Percentiles rank a stretch among this genome's conserved stretches.
phyloP scores from a whole-genome alignment of 2,329 filamentous ascomycete genomes.

The Drechslerella coelobrocha region DNA sequence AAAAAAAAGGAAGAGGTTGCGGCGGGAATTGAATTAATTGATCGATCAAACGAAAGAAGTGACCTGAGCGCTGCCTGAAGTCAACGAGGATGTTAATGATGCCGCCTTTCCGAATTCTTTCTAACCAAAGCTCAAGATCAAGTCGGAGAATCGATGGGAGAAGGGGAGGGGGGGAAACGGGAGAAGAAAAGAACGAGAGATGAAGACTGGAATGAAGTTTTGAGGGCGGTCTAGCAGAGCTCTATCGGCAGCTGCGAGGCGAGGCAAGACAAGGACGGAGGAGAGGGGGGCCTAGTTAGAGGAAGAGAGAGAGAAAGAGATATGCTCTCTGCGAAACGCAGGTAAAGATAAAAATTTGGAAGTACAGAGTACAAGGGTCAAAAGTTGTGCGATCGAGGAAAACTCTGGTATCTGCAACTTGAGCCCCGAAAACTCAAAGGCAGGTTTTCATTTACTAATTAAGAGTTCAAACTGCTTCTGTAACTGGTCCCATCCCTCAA shows the following conservation, averaged over 20 bases:
- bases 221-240: conserved; percentile 35
- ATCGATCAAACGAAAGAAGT: conserved; percentile 41
- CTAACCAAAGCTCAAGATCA: conserved; percentile 16
- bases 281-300: conserved; percentile 17
- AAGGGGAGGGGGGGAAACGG: conserved; percentile 21
- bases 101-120: conserved; percentile 12
- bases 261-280: conserved; percentile 28
- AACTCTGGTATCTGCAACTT: conserved; percentile 48
- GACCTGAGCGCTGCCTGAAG: conserved; percentile 29
- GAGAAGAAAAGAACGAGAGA: conserved; percentile 28
- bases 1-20: conserved; percentile 14
- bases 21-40: conserved; percentile 42
- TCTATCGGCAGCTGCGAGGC: conserved; percentile 27
- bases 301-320: conserved; percentile 11
- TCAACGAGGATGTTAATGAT: conserved; percentile 23
- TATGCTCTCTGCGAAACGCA: conserved; percentile 1
- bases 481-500: conserved; percentile 49
- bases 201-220: conserved; percentile 46
- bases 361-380: conserved; percentile 46
- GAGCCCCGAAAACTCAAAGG: conserved; percentile 26
- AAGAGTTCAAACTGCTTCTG: conserved; percentile 23
- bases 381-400: conserved; percentile 38
- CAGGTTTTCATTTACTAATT: conserved; percentile 27
- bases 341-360: conserved; percentile 33
- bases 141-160: conserved; percentile 21